Conservation (phyloP, 208 protist species). For the Crithidia expoeki region DNA sequence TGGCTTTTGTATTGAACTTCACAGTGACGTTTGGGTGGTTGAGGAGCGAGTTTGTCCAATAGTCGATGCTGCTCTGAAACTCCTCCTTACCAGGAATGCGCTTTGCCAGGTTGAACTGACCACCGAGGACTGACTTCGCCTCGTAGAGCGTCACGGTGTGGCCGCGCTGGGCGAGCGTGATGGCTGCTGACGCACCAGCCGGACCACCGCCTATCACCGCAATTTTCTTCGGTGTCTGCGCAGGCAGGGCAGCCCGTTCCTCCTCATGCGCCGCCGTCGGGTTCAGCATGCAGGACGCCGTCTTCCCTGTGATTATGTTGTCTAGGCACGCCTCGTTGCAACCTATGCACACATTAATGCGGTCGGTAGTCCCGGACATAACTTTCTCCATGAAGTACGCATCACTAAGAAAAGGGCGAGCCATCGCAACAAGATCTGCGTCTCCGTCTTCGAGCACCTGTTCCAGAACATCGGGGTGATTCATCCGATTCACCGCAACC, state of each 20-base stretch:
- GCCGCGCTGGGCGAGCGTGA: slow-evolving; percentile 84
- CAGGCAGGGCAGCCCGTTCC: slow-evolving; percentile 66
- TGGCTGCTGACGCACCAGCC: slow-evolving; percentile 84
- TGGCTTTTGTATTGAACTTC: slow-evolving; percentile 75
- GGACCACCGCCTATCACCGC: slow-evolving; percentile 93
- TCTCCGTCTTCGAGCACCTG: slow-evolving; percentile 71
- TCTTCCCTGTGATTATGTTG: slow-evolving; percentile 86
- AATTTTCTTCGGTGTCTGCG: slow-evolving; percentile 58
- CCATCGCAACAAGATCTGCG: slow-evolving; percentile 93
- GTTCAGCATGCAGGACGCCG: slow-evolving; percentile 93
- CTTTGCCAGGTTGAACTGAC: slow-evolving; percentile 95
- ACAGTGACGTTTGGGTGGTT: slow-evolving; percentile 61
- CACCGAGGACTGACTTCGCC: slow-evolving; percentile 68
- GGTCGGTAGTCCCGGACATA: slow-evolving; percentile 42
- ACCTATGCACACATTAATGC: slow-evolving; percentile 94
- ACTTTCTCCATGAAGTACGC: slow-evolving; percentile 90
- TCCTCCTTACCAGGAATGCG: slow-evolving; percentile 93
- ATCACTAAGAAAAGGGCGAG: slow-evolving; percentile 91
- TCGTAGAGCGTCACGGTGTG: slow-evolving; percentile 93
- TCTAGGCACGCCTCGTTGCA: slow-evolving; percentile 95
- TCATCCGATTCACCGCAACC: slow-evolving; percentile 93
- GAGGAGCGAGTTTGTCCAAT: slow-evolving; percentile 84
- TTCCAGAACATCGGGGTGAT: slow-evolving; percentile 87
- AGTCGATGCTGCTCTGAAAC: slow-evolving; percentile 90
- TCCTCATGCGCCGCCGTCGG: slow-evolving; percentile 86